Evolutionary conservation across 345 rosid genomes (phyloP), one percentile per base, ranked within the genome.

Genomic region (Carallia brachiata): DNA sequence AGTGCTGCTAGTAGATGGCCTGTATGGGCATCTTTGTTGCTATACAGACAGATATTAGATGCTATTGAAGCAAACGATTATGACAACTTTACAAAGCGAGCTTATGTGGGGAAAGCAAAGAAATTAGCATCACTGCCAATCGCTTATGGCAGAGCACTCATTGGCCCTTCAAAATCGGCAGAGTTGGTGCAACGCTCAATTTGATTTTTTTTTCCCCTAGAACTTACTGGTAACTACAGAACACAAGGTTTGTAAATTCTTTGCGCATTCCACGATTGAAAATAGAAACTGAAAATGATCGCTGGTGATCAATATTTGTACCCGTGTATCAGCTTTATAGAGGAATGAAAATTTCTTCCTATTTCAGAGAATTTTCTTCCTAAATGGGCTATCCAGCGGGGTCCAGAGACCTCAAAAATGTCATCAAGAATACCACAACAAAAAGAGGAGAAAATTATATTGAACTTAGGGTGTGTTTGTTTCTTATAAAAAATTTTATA

Each of bases 21-120:
- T 1, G 86, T 82, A 7, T 77, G 85, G 84, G 88, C 88, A 10
- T 84, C 86, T 2, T 32, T 84, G 65, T n/a, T 82, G 69, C 67
- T 84, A 7, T 84, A 84, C 55, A 55, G 75, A 63, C 86, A 84
- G 66, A 84, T 84, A 36, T 63, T 84, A 27, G 88, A 84, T 63
- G 72, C 76, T 17, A 78, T 84, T n/a, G 88, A 84, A 72, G 84
- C 80, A 15, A 84, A 84, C 31, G 88, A 84, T 57, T 84, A 82
- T 34, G 40, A 84, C 70, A 82, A 82, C 79, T 84, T 84, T 69
- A 75, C 81, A 16, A 82, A 69, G 74, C 62, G 83, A 61, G 88
- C 88, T 59, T 84, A 80, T 34, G 88, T 82, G 32, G 79, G 86
- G 31, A 84, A 82, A 72, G 77, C 73, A 1, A 84, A 77, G 81